A percentile compares a stretch with the other conserved stretches of the same genome.
phyloP scores from a whole-genome alignment of 2,329 filamentous ascomycete species.

The Colletotrichum musae region DNA sequence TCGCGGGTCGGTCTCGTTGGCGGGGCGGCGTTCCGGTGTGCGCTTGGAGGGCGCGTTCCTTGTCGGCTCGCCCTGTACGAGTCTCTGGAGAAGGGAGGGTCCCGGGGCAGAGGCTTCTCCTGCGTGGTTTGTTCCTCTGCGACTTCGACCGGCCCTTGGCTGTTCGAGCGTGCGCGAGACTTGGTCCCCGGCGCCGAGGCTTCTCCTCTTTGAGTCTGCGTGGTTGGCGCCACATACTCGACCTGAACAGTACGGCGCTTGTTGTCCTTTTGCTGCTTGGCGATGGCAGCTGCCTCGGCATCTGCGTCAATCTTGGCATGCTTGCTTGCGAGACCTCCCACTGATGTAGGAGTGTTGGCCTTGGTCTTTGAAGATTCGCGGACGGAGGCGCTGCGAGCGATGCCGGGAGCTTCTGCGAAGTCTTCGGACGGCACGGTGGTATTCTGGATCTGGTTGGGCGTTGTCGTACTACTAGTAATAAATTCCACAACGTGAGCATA shows the following conservation, averaged over 20 bases:
- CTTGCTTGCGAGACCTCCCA: conserved; percentile 79
- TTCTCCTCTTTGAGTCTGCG: conserved; percentile 82
- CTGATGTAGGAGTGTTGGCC: conserved; percentile 60
- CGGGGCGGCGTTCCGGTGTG: conserved; percentile 56
- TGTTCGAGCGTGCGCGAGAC: conserved; percentile 63
- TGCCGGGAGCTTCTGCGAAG: conserved; percentile 64
- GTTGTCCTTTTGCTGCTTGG: conserved; percentile 83
- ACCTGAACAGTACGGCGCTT: conserved; percentile 97
- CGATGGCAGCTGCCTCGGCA: conserved; percentile 63
- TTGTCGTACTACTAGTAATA: conserved; percentile 95
- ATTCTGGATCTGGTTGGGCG: conserved; percentile 86
- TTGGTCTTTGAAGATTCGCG: conserved; percentile 85
- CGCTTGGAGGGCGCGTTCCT: conserved; percentile 62
- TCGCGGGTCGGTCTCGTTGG: conserved; percentile 65
- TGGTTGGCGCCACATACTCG: conserved; percentile 94
- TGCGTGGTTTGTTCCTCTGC: conserved; percentile 48
- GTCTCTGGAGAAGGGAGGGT: conserved; percentile 66
- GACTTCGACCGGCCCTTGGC: conserved; percentile 65
- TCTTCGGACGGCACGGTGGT: conserved; percentile 75
- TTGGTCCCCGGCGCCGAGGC: conserved; percentile 47
- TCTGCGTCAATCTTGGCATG: conserved; percentile 81
- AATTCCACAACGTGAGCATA: conserved; percentile 97
- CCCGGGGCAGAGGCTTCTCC: conserved; percentile 73
- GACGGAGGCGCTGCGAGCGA: conserved; percentile 84
- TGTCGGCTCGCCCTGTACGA: conserved; percentile 54